Evolutionary conservation across 2,329 filamentous ascomycete species (phyloP).

Genomic region (Exophiala lecanii-corni): DNA sequence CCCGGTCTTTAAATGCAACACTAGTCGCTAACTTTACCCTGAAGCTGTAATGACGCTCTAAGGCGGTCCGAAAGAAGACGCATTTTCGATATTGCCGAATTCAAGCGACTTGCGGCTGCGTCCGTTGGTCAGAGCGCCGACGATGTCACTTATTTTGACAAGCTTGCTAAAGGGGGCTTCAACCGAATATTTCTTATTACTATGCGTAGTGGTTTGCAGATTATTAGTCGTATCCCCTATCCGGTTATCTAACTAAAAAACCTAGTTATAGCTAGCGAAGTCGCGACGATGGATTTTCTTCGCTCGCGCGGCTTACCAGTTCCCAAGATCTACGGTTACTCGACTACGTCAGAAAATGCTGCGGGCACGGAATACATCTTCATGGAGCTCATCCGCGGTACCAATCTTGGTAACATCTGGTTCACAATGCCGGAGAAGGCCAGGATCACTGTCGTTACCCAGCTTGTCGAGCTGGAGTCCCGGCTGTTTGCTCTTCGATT

Average conservation of each 20-base stretch:
- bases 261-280: conserved; percentile 35
- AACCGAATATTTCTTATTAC: conserved; percentile 33
- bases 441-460: too few relatives aligned
- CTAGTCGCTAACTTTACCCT: too few relatives aligned
- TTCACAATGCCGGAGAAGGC: conserved; percentile 21
- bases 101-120: conserved; percentile 19
- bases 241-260: conserved; percentile 28
- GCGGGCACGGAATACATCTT: conserved; percentile 38
- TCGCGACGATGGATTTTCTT: conserved; percentile 34
- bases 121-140: conserved; percentile 9
- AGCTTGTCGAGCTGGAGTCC: too few relatives aligned
- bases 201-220: conserved; percentile 28
- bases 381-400: conserved; percentile 35
- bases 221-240: conserved; percentile 34
- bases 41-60: too few relatives aligned
- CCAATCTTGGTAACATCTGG: conserved; percentile 33
- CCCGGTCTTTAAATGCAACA: too few relatives aligned
- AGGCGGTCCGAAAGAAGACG: too few relatives aligned
- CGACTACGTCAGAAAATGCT: conserved; percentile 32
- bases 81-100: conserved; percentile 23
- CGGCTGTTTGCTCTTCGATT: too few relatives aligned
- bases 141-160: conserved; percentile 26
- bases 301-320: conserved; percentile 32
- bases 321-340: conserved; percentile 35
- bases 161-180: conserved; percentile 35